These are phyloP conservation scores for Ceratocystis colombiana DNA, from an alignment of 2,329 filamentous ascomycete species.

Conservation along the genomic window DNA sequence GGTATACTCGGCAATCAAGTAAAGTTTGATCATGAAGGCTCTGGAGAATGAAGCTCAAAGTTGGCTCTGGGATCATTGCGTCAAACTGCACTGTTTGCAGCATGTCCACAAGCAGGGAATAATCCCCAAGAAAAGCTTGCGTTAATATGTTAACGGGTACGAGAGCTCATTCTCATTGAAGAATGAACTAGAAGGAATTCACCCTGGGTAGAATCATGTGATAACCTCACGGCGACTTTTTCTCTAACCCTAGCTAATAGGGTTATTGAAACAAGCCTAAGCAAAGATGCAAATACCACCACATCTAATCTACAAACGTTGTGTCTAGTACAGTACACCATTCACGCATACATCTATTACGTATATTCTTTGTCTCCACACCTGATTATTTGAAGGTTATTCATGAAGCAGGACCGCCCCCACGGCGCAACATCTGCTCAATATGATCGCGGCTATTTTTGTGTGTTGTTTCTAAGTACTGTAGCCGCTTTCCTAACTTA, in stretches of 20 bases:
- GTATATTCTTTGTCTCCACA: not conserved
- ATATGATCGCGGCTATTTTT: slow-evolving; percentile 90
- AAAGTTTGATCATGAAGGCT: slow-evolving; percentile 68
- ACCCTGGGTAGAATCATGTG: not conserved
- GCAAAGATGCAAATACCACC: not conserved
- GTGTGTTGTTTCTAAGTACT: slow-evolving; percentile 88
- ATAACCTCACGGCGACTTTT: not conserved
- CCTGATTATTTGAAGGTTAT: not conserved
- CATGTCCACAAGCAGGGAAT: not conserved
- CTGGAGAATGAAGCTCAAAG: slow-evolving; percentile 47
- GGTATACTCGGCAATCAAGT: slow-evolving; percentile 76
- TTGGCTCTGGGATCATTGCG: slow-evolving; percentile 23
- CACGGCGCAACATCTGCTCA: slow-evolving; percentile 64
- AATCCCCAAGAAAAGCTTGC: not conserved
- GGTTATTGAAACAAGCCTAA: not conserved
- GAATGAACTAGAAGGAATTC: not conserved
- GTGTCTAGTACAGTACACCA: not conserved
- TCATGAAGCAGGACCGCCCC: slow-evolving; percentile 12
- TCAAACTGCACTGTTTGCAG: not conserved
- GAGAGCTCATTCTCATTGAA: not conserved
- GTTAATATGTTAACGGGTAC: too few relatives aligned
- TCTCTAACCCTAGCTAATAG: not conserved
- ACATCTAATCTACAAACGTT: not conserved
- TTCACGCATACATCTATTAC: not conserved
- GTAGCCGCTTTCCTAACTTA: slow-evolving; percentile 74